Evolutionary conservation across 129 eudicot genomes (phyloP).

Genomic region (Pseudognaphalium luteoalbum): DNA sequence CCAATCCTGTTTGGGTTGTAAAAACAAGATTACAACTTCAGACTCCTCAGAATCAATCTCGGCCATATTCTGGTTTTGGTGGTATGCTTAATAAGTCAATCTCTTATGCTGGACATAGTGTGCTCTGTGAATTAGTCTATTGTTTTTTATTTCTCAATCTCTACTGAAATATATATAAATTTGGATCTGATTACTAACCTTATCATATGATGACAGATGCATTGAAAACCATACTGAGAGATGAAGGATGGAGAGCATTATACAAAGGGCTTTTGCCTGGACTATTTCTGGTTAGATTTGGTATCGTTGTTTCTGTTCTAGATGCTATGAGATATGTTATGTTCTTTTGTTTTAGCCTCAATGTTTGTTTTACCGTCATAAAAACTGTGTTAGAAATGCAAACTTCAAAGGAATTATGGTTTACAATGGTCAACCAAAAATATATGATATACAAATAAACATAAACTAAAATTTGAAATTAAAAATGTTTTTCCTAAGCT

Average conservation of each 20-base stretch:
- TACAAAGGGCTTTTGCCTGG: conserved; percentile 94
- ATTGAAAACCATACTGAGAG: conserved; percentile 85
- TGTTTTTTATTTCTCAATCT: not conserved
- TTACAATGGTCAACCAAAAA: not conserved
- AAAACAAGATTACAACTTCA: conserved; percentile 99
- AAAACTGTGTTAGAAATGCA: too few species aligned
- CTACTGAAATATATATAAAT: not conserved
- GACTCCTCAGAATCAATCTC: conserved; percentile 77
- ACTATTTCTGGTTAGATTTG: conserved; percentile 86
- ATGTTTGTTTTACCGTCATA: not conserved
- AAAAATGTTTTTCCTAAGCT: not conserved
- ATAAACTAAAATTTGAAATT: too few species aligned
- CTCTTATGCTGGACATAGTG: conserved; percentile 19
- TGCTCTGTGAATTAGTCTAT: conserved; percentile 1
- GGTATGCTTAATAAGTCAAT: conserved; percentile 50
- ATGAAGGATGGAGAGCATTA: conserved; percentile 94
- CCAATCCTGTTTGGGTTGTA: conserved; percentile 99
- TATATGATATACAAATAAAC: too few species aligned
- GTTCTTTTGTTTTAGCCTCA: conserved; percentile 1
- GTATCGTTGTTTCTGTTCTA: conserved; percentile 32
- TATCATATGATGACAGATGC: conserved; percentile 60
- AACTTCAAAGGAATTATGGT: not conserved
- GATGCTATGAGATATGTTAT: conserved; percentile 8
- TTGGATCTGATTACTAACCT: not conserved
- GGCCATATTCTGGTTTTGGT: conserved; percentile 77